Evolutionary conservation across 345 rosid species (phyloP), one percentile per base, ranked within the genome.

Genomic region (Eucalyptus victrix): DNA sequence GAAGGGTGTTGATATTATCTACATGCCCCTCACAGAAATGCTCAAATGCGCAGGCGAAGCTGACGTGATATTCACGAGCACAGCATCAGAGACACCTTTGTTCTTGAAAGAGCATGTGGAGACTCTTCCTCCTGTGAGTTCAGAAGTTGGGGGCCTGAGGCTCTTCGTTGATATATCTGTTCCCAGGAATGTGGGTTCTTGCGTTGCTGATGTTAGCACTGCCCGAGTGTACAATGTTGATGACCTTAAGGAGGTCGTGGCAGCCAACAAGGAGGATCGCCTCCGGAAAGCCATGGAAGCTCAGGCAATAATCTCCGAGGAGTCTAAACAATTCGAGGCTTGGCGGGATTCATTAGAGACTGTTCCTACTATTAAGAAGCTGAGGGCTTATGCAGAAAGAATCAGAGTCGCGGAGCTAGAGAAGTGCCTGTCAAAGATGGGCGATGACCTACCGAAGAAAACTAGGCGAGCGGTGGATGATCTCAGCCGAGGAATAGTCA

Each of bases 331-430:
- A 69, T 94, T 94, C 50, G 94, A 91, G 88, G 94, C 95, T n/a
- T 93, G 95, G 95, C 92, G 92, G 87, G 95, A 93, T 89, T 93
- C 95, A 1, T 45, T 94, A 80, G 95, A 94, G 88, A 94, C 95
- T 21, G 95, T 94, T 67, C 95, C 95, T 85, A 94, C 95, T 69
- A 94, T 94, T 86, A 94, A 92, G 92, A 94, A 94, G 88, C 89
- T 94, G 83, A 91, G 95, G 89, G 93, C 94, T 53, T 93, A 93
- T 88, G 95, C 95, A 4, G 95, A 93, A 90, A 92, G 93, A 89
- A 93, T 94, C 88, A 89, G 95, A 87, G 72, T 40, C 47, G 92
- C 90, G 10, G 94, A 94, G 92, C 91, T 94, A 40, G 94, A 94
- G 50, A 94, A 92, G 90, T 94, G 95, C 88, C 89, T 94, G 47